Evolutionary conservation across 2,329 filamentous ascomycete species (phyloP), one percentile per base, ranked within the genome.

Genomic region (Cordyceps tenuipes): DNA sequence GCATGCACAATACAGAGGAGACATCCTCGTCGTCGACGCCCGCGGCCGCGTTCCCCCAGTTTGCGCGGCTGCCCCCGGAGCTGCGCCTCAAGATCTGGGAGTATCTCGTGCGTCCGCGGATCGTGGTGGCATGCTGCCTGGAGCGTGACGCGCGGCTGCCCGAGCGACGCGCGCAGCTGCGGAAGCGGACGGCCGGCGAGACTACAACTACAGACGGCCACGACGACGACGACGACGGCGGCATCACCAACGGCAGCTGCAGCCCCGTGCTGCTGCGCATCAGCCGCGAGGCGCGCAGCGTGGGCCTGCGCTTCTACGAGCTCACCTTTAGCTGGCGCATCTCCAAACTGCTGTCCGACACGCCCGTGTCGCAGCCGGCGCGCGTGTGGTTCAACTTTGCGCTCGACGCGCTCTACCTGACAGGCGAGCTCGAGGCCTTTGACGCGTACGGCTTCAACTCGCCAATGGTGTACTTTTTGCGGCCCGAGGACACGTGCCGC

Each of bases 81-180:
- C 72, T 81, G 57, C 77, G 79, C 52, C 69, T 79, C 58, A 73
- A 74, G 67, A 71, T 81, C 63, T 81, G 78, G 79, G 70, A 73
- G 59, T 70, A 67, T 54, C 67, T 79, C 51, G 66, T 80, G 54
- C 72, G 71, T 62, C 78, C 77, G 31, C 77, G 79, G 61, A 72
- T 80, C 62, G 65, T 80, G 48, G 68, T 75, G 8, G 71, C 72
- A 29, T 74, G 75, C 60, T 80, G 78, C 66, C 67, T 77, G 62
- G 68, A 73, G 60, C 68, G 68, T 46, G 68, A 68, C 61, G 61
- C 67, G 48, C 63, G 61, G 4, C 66, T 73, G 15, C 63, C 64
- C 10, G 61, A 66, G 47, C 70, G 71, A 48, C 68, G 68, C 17
- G 44, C 59, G n/a, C 66, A 71, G 47, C 64, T 71, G n/a, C 59